phyloP scores from a whole-genome alignment of 805 yeast genomes.

The Cyberlindnera mississippiensis region DNA sequence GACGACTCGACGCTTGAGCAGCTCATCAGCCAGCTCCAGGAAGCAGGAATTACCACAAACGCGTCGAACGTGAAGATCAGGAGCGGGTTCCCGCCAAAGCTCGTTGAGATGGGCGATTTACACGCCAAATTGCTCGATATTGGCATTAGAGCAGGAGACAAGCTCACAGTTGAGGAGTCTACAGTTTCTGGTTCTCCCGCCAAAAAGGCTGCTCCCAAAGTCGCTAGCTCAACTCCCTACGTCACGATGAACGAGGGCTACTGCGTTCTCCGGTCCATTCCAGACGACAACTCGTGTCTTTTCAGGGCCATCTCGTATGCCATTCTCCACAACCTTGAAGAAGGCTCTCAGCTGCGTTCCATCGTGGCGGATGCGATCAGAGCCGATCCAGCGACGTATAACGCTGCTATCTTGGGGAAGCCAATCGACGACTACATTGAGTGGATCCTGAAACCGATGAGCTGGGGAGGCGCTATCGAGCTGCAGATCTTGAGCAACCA shows the following conservation, averaged over 20 bases:
- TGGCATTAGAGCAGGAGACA: conserved; percentile 59
- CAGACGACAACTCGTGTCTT: conserved; percentile 77
- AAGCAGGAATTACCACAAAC: conserved; percentile 1
- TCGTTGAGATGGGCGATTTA: conserved; percentile 31
- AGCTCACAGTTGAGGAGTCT: conserved; percentile 37
- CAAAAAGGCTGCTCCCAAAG: too few relatives aligned
- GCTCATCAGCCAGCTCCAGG: conserved; percentile 26
- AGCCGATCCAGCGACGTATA: conserved; percentile 40
- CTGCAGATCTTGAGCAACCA: conserved; percentile 54
- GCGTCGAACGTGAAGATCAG: conserved; percentile 32
- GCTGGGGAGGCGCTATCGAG: conserved; percentile 88
- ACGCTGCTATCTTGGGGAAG: conserved; percentile 55
- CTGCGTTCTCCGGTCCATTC: conserved; percentile 52
- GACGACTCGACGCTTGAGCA: conserved; percentile 35
- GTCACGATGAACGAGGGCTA: conserved; percentile 26
- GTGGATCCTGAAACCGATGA: conserved; percentile 57
- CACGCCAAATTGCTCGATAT: conserved; percentile 31
- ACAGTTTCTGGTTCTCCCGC: neutral
- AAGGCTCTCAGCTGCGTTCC: conserved; percentile 46
- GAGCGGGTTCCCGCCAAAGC: conserved; percentile 61
- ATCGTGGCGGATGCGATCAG: conserved; percentile 46
- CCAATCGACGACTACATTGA: conserved; percentile 43
- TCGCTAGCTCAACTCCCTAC: conserved; percentile 9
- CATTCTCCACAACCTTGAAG: conserved; percentile 38
- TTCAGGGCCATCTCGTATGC: conserved; percentile 63